Conservation (phyloP, 495 filamentous ascomycete genomes). For the Aspergillus coremiiformis region DNA sequence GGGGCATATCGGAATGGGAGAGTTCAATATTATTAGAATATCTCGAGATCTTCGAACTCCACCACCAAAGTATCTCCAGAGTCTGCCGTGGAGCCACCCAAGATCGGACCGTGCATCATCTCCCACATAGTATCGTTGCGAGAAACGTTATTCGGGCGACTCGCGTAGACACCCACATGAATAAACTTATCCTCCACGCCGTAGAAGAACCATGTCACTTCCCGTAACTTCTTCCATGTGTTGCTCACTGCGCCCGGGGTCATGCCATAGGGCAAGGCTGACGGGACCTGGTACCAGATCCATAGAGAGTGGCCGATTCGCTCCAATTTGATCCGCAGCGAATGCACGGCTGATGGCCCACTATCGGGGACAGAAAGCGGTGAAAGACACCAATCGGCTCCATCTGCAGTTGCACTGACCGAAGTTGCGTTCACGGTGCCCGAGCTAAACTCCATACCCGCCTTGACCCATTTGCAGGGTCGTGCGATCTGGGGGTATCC, state of each 20-base stretch:
- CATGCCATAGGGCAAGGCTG: constrained; percentile 26
- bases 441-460: constrained; percentile 49
- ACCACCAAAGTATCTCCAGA: constrained; percentile 42
- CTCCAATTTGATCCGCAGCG: constrained; percentile 52
- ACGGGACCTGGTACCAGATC: constrained; percentile 50
- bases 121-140: constrained; percentile 35
- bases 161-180: constrained; percentile 51
- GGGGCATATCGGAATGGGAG: background rate
- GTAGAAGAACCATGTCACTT: constrained; percentile 56
- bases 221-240: constrained; percentile 51
- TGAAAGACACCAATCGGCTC: constrained; percentile 50
- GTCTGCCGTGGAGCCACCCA: constrained; percentile 19
- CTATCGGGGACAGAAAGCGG: constrained; percentile 27
- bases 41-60: constrained; percentile 52
- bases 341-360: constrained; percentile 23
- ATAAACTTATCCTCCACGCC: constrained; percentile 53
- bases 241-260: constrained; percentile 36
- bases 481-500: constrained; percentile 4
- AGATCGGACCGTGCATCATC: constrained; percentile 35
- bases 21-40: constrained; percentile 29
- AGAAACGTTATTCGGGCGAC: constrained; percentile 39
- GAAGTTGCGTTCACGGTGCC: constrained; percentile 47
- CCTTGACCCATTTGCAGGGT: constrained; percentile 53
- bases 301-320: constrained; percentile 49
- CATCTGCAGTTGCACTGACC: constrained; percentile 49